Evolutionary conservation across 805 yeast species (phyloP), one percentile per base, ranked within the genome.

Genomic region (Candida oleophila): DNA sequence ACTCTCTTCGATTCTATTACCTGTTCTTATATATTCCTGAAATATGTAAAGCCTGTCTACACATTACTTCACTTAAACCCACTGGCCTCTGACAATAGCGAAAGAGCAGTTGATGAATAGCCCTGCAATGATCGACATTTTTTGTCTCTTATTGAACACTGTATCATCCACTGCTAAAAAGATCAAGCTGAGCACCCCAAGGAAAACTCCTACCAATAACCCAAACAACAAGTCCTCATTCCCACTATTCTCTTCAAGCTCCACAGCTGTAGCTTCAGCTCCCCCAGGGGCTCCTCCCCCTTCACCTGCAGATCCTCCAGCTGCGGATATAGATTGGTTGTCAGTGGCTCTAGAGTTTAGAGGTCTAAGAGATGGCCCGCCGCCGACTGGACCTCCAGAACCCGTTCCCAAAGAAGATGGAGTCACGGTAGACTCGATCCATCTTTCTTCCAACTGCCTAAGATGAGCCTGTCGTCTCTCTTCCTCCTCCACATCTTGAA

Each of bases 391-490:
- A 19, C 22, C 8, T 5, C 14, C 39, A 16, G 22, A 5, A 12
- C 21, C 39, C 5, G 39, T 16, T 8, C 18, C 39, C 8, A 18
- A 4, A 4, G 39, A 36, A 9, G 46, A 20, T 8, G 52, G 46
- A 12, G 38, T 41, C 37, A 80, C 87, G 0, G 89, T 85, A 41
- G 85, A 81, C 53, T 89, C 94, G 50, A 89, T 86, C 96, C 96
- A 90, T 47, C 88, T 74, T 54, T 89, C 96, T 60, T 89, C 96
- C 48, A 89, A 62, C 52, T 83, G 84, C 43, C 89, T 62, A 1
- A 83, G 64, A 47, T 77, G 44, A 30, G 59, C 54, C 45, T 61
- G 66, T 15, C 68, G 48, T 22, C 49, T 48, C 45, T 72, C 87
- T 18, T 74, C 78, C 42, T 66, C 75, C 33, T 73, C 73, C 21